A percentile compares a stretch with the other conserved stretches of the same genome.
Conservation (phyloP, 2,329 filamentous ascomycete genomes). For the Colletotrichum trifolii region DNA sequence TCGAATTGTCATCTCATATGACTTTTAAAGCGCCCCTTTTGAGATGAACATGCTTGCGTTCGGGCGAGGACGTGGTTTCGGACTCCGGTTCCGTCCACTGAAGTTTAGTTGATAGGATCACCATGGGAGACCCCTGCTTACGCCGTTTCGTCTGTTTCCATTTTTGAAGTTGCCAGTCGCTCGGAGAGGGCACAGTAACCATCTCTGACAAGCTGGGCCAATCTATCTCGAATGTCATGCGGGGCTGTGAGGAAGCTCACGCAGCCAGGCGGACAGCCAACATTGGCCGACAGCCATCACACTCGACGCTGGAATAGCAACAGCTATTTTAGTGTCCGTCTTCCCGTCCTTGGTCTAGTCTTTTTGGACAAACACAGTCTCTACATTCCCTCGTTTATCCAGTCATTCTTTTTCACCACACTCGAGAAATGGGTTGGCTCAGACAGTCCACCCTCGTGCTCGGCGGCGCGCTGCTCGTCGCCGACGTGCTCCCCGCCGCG, state of each 20-base stretch:
- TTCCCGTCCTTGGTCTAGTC: not conserved
- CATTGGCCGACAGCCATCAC: constrained; percentile 9
- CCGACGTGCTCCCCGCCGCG: constrained; percentile 18
- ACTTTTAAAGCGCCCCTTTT: no score
- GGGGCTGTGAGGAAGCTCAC: not conserved
- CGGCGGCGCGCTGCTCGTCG: constrained; percentile 28
- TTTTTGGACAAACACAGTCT: not conserved
- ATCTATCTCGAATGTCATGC: constrained; percentile 23
- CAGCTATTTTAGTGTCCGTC: constrained; percentile 10
- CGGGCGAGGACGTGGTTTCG: no score
- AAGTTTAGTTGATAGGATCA: constrained; percentile 2
- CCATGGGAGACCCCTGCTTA: constrained; percentile 13
- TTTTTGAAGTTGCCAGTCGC: constrained; percentile 4
- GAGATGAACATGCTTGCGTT: no score
- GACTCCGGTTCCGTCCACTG: no score
- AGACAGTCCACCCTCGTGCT: constrained; percentile 24
- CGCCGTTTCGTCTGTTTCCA: constrained; percentile 21
- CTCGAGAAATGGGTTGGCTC: constrained; percentile 18
- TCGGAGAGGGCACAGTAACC: constrained; percentile 3
- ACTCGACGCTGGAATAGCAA: constrained; percentile 1
- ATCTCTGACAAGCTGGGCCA: not conserved
- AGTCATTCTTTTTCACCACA: not conserved
- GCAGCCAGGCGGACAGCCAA: not conserved
- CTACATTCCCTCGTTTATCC: not conserved
- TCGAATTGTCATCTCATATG: no score